A percentile compares a stretch with the other conserved stretches of the same genome.
Conservation (phyloP, 257 asterid species). For the Coffea eugenioides region DNA sequence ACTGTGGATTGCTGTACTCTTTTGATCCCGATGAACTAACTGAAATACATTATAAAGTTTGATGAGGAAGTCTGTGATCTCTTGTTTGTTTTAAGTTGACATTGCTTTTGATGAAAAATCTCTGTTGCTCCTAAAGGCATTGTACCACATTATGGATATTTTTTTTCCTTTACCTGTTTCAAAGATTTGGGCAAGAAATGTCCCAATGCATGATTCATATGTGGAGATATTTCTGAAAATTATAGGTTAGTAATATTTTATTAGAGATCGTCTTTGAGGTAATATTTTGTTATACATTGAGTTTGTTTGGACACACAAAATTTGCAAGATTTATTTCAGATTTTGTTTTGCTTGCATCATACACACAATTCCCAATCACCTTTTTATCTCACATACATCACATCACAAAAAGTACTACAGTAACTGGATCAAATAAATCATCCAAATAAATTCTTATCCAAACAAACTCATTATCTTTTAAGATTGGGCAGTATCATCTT, state of each 20-base stretch:
- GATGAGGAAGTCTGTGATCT: background rate
- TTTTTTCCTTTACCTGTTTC: background rate
- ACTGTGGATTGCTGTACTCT: background rate
- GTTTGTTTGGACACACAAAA: too few species aligned
- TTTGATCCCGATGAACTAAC: background rate
- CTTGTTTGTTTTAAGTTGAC: background rate
- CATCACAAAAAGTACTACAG: too few species aligned
- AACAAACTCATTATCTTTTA: background rate
- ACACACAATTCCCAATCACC: too few species aligned
- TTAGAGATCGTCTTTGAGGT: background rate
- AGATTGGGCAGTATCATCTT: background rate
- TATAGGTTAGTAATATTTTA: background rate
- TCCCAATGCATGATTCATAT: background rate
- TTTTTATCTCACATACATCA: too few species aligned
- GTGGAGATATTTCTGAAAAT: too few species aligned
- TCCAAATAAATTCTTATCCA: too few species aligned
- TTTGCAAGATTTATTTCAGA: too few species aligned
- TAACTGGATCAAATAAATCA: too few species aligned
- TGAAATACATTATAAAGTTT: background rate
- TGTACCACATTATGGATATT: background rate
- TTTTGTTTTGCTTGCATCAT: too few species aligned
- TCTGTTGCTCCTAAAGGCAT: background rate
- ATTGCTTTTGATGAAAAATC: background rate
- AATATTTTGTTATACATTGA: background rate
- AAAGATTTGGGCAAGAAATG: background rate